A percentile compares a stretch with the other conserved stretches of the same genome.
Evolutionary conservation across 1,284 basidiomycete species (phyloP).

Genomic region (Malassezia nana): DNA sequence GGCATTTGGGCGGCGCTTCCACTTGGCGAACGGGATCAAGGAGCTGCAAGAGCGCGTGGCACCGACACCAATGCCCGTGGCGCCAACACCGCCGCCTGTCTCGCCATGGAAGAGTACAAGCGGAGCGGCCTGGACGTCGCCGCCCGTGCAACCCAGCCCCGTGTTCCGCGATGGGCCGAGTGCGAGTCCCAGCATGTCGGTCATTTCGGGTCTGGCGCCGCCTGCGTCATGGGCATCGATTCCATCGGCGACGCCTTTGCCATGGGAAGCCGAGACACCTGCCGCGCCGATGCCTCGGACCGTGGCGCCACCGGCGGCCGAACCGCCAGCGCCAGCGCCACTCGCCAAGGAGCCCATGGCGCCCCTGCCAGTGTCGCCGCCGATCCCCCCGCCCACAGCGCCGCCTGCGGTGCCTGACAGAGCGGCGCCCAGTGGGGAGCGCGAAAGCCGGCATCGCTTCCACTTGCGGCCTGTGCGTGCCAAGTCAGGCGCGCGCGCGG

Average conservation of each 20-base stretch:
- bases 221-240: neutral
- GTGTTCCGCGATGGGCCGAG: neutral
- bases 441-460: neutral
- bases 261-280: neutral
- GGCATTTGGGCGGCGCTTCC: conserved; percentile 85
- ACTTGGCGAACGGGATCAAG: conserved; percentile 85
- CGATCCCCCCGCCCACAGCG: neutral
- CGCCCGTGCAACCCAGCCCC: neutral
- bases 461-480: neutral
- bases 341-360: neutral
- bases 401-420: neutral
- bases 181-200: neutral
- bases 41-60: conserved; percentile 57
- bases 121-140: neutral
- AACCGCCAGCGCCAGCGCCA: too few relatives aligned
- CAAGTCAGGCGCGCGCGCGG: neutral
- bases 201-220: neutral
- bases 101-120: neutral
- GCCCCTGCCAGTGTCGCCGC: neutral
- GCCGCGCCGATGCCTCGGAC: neutral
- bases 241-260: neutral
- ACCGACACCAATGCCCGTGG: neutral
- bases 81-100: neutral
- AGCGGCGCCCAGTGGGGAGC: conserved; percentile 5
- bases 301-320: neutral